Percentiles rank a stretch among this genome's conserved stretches.
Conservation (phyloP, 495 filamentous ascomycete species). For the Bombardia bombarda region DNA sequence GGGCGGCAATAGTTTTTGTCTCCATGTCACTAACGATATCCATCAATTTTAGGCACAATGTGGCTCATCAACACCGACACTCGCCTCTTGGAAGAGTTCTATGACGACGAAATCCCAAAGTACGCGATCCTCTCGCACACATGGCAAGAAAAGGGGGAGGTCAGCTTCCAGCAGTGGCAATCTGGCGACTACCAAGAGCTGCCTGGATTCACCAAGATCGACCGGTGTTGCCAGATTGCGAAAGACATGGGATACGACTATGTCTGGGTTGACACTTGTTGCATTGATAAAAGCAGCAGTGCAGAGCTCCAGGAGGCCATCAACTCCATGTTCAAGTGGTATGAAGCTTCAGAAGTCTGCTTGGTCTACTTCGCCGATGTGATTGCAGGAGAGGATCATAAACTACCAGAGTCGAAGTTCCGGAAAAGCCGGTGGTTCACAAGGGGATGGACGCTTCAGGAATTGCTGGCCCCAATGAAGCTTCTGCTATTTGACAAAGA, state of each 20-base stretch:
- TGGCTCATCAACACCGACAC: constrained; percentile 34
- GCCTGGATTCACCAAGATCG: constrained; percentile 24
- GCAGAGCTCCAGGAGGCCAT: no score
- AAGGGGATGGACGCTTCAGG: constrained; percentile 32
- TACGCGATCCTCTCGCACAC: constrained; percentile 34
- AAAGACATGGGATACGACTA: constrained; percentile 12
- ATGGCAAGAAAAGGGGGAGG: constrained; percentile 25
- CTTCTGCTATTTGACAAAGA: constrained; percentile 22
- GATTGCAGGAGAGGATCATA: no score
- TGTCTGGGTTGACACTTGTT: constrained; percentile 40
- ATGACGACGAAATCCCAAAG: constrained; percentile 13
- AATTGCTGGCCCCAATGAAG: constrained; percentile 27
- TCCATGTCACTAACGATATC: not conserved
- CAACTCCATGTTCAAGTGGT: no score
- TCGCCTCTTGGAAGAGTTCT: constrained; percentile 27
- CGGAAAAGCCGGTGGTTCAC: constrained; percentile 22
- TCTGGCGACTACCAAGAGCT: constrained; percentile 10
- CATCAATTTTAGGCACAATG: constrained; percentile 16
- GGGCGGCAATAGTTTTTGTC: no score
- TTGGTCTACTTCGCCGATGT: constrained; percentile 26
- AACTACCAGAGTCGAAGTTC: not conserved
- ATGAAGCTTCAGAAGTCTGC: constrained; percentile 20
- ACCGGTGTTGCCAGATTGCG: constrained; percentile 22
- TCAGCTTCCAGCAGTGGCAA: constrained; percentile 15
- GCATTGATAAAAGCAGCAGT: no score